Evolutionary conservation across 1,139 yeast genomes (phyloP).

Genomic region (Zygoascus hellenicus): DNA sequence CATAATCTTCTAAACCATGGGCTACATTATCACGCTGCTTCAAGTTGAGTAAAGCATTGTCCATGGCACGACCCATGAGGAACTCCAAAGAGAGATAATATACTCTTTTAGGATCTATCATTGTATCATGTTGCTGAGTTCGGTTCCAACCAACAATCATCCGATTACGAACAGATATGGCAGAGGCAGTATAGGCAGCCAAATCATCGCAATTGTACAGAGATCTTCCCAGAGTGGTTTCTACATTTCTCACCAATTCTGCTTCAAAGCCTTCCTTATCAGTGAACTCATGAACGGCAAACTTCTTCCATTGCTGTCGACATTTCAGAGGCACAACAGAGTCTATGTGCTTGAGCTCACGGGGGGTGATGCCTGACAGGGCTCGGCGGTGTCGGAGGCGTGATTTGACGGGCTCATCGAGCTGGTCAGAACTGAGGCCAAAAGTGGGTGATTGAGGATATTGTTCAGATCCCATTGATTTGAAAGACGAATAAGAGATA

Average conservation of each 20-base stretch:
- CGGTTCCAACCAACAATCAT: slow-evolving; percentile 85
- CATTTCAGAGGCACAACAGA: slow-evolving; percentile 74
- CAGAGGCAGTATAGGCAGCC: slow-evolving; percentile 90
- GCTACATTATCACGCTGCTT: slow-evolving; percentile 49
- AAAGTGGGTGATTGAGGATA: slow-evolving; percentile 9
- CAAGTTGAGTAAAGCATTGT: slow-evolving; percentile 84
- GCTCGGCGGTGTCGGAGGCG: slow-evolving; percentile 47
- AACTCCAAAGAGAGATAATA: slow-evolving; percentile 86
- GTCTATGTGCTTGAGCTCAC: slow-evolving; percentile 79
- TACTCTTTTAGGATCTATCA: slow-evolving; percentile 78
- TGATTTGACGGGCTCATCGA: slow-evolving; percentile 10
- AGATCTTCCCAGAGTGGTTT: slow-evolving; percentile 82
- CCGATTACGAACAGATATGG: slow-evolving; percentile 72
- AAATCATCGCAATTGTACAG: slow-evolving; percentile 86
- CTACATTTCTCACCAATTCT: slow-evolving; percentile 78
- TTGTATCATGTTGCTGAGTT: slow-evolving; percentile 85
- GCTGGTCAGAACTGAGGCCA: slow-evolving; percentile 7
- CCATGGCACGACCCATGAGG: slow-evolving; percentile 93
- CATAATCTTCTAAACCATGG: slow-evolving; percentile 63
- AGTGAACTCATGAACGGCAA: slow-evolving; percentile 47
- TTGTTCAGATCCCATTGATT: neutral
- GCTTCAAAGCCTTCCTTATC: slow-evolving; percentile 58
- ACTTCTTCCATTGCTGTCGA: slow-evolving; percentile 71
- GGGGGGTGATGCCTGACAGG: slow-evolving; percentile 85
- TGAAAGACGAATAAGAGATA: too few relatives aligned